phyloP scores from a whole-genome alignment of 495 filamentous ascomycete species.

The Podospora australis region DNA sequence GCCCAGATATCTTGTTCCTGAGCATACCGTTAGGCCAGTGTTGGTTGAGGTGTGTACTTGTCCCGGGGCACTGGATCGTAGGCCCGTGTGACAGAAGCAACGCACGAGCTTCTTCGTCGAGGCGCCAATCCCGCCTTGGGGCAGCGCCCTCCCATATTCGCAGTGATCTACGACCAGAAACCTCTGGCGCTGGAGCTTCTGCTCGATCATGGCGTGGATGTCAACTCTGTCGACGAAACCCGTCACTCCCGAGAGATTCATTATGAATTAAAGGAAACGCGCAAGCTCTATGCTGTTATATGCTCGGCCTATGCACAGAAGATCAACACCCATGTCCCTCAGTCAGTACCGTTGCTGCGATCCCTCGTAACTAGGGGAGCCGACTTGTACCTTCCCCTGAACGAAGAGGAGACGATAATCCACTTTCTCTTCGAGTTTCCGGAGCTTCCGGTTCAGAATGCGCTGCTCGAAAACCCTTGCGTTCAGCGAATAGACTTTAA shows the following conservation, averaged over 20 bases:
- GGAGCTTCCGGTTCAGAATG: neutral
- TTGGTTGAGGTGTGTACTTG: too few species aligned
- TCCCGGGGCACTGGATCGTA: too few species aligned
- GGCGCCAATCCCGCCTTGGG: neutral
- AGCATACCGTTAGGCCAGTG: too few species aligned
- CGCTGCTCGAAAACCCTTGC: slow-evolving; percentile 12
- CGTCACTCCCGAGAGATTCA: neutral
- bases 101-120: neutral
- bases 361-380: slow-evolving; percentile 15
- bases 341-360: slow-evolving; percentile 10
- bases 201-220: neutral
- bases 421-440: slow-evolving; percentile 19
- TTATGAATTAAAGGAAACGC: neutral
- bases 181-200: neutral
- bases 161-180: neutral
- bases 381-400: slow-evolving; percentile 15
- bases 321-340: too few species aligned
- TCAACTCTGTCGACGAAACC: neutral
- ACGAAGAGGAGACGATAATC: slow-evolving; percentile 13
- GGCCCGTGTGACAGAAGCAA: too few species aligned
- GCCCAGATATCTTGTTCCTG: too few species aligned
- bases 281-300: neutral
- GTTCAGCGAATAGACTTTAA: slow-evolving; percentile 19
- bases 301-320: neutral
- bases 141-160: neutral